Evolutionary conservation across 257 asterid species (phyloP), one percentile per base, ranked within the genome.

Genomic region (Fraxinus excelsior): DNA sequence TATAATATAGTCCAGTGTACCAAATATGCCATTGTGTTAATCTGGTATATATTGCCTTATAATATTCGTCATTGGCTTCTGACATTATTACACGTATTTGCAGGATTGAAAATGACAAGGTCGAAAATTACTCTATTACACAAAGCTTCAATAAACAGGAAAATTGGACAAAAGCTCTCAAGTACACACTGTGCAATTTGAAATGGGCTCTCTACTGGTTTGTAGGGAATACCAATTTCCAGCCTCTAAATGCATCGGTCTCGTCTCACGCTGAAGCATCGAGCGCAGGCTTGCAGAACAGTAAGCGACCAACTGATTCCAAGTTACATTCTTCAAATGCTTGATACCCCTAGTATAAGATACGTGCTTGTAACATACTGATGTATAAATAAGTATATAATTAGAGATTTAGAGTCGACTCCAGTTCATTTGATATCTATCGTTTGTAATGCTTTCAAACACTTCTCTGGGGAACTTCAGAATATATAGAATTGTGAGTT

Each of bases 161-260:
- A 82, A 88, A 91, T 76, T 96, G 99, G 99, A 96, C 99, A 49
- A 96, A 96, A 87, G 99, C 99, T 82, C 97, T 96, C 70, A 96
- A 96, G 84, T 93, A 96, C 83, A 96, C 98, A 5, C 97, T 96
- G 60, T 91, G 98, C 86, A 88, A 93, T 86, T 87, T 96, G 88
- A 93, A 96, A 82, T 96, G 98, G 97, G 98, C 93, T 37, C 96
- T 96, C 64, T 96, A 88, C 89, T 96, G 99, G 99, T 96, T 96
- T 74, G 94, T 96, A 3, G 97, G 97, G 68, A 96, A 93, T 79
- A 91, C 98, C 1, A 90, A 90, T 77, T 96, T 96, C 85, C 99
- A 91, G 88, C 99, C 99, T 46, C 94, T 88, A 64, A 81, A 87
- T 0, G 88, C 94, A 8, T 23, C 91, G 0, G 87, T 58, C 77